These are phyloP conservation scores for Solioccasus polychromus DNA, from an alignment of 768 basidiomycete species.

Conservation along the genomic window DNA sequence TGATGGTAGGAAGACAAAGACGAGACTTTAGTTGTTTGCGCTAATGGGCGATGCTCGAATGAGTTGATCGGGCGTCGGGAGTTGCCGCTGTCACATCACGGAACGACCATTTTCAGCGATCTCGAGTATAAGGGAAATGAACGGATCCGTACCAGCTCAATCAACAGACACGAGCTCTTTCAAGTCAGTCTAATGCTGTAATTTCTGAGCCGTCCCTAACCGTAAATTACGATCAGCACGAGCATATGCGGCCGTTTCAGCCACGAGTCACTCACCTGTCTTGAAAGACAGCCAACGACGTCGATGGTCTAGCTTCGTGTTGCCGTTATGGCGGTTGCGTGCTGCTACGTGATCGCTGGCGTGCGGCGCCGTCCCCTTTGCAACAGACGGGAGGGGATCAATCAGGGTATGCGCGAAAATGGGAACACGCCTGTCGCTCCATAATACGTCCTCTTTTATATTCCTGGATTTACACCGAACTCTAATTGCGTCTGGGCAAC, in stretches of 20 bases:
- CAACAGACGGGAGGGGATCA: background rate
- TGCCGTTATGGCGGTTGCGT: slow-evolving; percentile 13
- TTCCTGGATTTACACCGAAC: slow-evolving; percentile 25
- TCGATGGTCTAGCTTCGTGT: background rate
- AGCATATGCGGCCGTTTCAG: slow-evolving; percentile 8
- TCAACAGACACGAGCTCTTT: slow-evolving; percentile 1
- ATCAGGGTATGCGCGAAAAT: slow-evolving; percentile 12
- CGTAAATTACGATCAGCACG: slow-evolving; percentile 18
- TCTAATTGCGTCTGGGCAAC: slow-evolving; percentile 27
- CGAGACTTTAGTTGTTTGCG: slow-evolving; percentile 30
- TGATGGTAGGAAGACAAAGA: slow-evolving; percentile 37
- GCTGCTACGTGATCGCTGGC: slow-evolving; percentile 12
- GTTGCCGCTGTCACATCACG: slow-evolving; percentile 44
- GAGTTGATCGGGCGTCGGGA: slow-evolving; percentile 58
- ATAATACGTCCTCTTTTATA: slow-evolving; percentile 27
- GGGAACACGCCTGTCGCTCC: slow-evolving; percentile 14
- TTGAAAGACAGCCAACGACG: slow-evolving; percentile 6
- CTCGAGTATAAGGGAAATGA: slow-evolving; percentile 12
- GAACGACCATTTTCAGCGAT: slow-evolving; percentile 42
- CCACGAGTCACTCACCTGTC: slow-evolving; percentile 20
- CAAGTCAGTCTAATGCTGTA: slow-evolving; percentile 9
- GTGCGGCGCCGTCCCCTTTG: background rate
- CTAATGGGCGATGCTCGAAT: slow-evolving; percentile 33
- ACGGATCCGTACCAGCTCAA: slow-evolving; percentile 30
- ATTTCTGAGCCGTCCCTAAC: background rate